Percentiles rank a stretch among this genome's conserved stretches.
Conservation (phyloP, 2,329 filamentous ascomycete species). For the Sarocladiaceae sp. region DNA sequence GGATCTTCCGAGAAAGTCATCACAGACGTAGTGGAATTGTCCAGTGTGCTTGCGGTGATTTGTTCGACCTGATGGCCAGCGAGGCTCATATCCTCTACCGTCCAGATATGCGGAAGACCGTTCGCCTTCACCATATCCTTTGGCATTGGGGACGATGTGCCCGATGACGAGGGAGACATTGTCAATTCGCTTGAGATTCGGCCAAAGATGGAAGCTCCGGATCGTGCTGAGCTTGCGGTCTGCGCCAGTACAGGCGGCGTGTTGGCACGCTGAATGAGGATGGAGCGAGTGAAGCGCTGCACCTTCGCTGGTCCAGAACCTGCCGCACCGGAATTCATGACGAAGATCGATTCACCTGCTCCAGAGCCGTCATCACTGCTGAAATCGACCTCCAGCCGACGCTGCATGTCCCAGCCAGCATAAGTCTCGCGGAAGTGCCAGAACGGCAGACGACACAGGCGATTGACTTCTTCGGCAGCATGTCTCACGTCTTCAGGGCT, state of each 20-base stretch:
- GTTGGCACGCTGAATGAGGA: background rate
- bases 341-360: constrained; percentile 71
- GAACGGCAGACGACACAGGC: constrained; percentile 55
- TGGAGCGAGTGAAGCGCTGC: constrained; percentile 37
- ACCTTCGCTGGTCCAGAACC: constrained; percentile 46
- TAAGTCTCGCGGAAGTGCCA: constrained; percentile 76
- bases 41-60: constrained; percentile 68
- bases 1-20: constrained; percentile 77
- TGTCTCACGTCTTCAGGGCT: constrained; percentile 65
- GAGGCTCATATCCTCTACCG: constrained; percentile 34
- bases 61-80: constrained; percentile 54
- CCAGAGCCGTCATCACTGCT: constrained; percentile 71
- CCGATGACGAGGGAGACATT: background rate
- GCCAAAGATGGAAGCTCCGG: constrained; percentile 27
- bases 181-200: constrained; percentile 11
- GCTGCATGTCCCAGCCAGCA: constrained; percentile 87
- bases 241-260: background rate
- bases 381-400: constrained; percentile 84
- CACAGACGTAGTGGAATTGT: constrained; percentile 68
- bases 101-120: constrained; percentile 26
- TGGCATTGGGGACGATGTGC: background rate
- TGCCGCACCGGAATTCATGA: constrained; percentile 69
- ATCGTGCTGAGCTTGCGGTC: background rate
- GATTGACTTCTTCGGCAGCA: constrained; percentile 79
- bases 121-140: constrained; percentile 15